Evolutionary conservation across 2,329 filamentous ascomycete genomes (phyloP).

Genomic region (Arthrobotrys conoides): DNA sequence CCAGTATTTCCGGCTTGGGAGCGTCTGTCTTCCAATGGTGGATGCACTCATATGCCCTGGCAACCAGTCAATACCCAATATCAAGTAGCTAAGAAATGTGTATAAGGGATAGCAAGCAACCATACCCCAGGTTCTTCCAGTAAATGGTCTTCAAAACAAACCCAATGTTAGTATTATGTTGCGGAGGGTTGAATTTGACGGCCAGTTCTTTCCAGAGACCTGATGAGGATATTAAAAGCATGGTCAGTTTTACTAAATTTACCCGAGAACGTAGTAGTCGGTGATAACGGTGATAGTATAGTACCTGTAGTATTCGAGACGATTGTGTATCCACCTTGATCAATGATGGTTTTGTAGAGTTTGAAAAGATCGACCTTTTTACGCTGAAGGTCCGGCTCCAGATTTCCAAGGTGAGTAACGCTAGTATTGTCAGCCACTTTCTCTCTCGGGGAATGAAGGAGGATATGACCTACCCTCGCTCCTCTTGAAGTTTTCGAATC

Average conservation of each 20-base stretch:
- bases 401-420: conserved; percentile 73
- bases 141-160: conserved; percentile 90
- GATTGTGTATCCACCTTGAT: conserved; percentile 86
- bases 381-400: conserved; percentile 83
- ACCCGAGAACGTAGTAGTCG: background rate
- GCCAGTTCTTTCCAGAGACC: conserved; percentile 87
- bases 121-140: conserved; percentile 84
- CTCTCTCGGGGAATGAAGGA: too few relatives aligned
- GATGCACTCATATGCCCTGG: conserved; percentile 82
- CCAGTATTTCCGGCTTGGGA: conserved; percentile 87
- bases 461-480: conserved; percentile 76
- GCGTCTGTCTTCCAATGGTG: conserved; percentile 83
- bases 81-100: too few relatives aligned
- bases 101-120: too few relatives aligned
- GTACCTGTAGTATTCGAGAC: conserved; percentile 79
- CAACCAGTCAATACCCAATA: background rate
- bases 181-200: conserved; percentile 80
- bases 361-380: conserved; percentile 82
- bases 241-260: background rate
- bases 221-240: conserved; percentile 51
- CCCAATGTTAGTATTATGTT: conserved; percentile 82
- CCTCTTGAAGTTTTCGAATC: conserved; percentile 80
- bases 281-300: background rate
- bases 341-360: conserved; percentile 82
- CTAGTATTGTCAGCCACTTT: conserved; percentile 74